Conservation (phyloP, 768 basidiomycete species). For the Tubosaeta sp. region DNA sequence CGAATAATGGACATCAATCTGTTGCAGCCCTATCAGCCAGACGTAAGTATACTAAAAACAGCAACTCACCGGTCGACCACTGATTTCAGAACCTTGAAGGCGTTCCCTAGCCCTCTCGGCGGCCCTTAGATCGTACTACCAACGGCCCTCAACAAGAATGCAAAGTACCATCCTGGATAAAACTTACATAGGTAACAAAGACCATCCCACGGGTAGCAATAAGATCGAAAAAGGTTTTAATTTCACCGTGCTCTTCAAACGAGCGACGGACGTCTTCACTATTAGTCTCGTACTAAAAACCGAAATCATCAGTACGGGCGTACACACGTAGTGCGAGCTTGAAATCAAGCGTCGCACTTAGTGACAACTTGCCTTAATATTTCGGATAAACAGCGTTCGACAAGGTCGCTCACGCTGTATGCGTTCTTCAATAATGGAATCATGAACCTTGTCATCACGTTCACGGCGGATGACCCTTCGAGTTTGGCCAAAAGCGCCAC, state of each 20-base stretch:
- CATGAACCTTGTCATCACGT: slow-evolving; percentile 85
- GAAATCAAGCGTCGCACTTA: slow-evolving; percentile 11
- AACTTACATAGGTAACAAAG: slow-evolving; percentile 97
- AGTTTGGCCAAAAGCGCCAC: slow-evolving; percentile 44
- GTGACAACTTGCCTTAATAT: slow-evolving; percentile 83
- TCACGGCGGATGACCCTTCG: slow-evolving; percentile 63
- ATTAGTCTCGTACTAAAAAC: slow-evolving; percentile 75
- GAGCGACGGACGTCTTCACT: slow-evolving; percentile 78
- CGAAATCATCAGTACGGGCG: slow-evolving; percentile 12
- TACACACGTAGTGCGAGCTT: slow-evolving; percentile 5
- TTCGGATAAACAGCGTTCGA: slow-evolving; percentile 93
- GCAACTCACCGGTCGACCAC: slow-evolving; percentile 79
- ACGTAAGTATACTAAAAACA: neutral
- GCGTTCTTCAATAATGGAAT: slow-evolving; percentile 90
- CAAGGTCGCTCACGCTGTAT: slow-evolving; percentile 93
- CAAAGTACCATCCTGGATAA: neutral
- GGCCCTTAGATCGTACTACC: slow-evolving; percentile 85
- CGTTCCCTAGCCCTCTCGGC: slow-evolving; percentile 90
- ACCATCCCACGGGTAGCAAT: slow-evolving; percentile 97
- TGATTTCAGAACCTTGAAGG: slow-evolving; percentile 85
- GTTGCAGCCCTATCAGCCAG: slow-evolving; percentile 5
- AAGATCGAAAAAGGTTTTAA: slow-evolving; percentile 96
- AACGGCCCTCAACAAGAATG: slow-evolving; percentile 9
- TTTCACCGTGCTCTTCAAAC: slow-evolving; percentile 93
- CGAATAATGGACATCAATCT: slow-evolving; percentile 99